These are phyloP conservation scores for Populus hybrid DNA, from an alignment of 441 rosid species.

Conservation along the genomic window DNA sequence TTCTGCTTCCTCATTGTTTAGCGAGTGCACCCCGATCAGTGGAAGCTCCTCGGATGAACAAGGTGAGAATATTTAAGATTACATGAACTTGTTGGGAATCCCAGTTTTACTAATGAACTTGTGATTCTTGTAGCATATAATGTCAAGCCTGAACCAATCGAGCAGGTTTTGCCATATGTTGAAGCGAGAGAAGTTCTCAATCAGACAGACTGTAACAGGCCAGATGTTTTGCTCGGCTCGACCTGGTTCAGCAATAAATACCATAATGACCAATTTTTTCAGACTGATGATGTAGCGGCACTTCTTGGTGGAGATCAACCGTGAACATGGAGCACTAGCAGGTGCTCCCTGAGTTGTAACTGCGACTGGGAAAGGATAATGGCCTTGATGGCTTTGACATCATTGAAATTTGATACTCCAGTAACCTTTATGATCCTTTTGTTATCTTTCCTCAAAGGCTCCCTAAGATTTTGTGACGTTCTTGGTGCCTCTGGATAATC, in stretches of 20 bases:
- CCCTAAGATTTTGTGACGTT: not conserved
- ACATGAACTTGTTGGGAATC: not conserved
- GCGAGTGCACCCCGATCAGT: conserved; percentile 53
- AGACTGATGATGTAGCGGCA: conserved; percentile 58
- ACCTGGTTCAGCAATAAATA: conserved; percentile 58
- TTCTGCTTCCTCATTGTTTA: conserved; percentile 62
- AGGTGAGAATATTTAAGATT: not conserved
- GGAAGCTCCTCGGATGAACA: conserved; percentile 62
- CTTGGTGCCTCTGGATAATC: not conserved
- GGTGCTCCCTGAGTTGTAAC: not conserved
- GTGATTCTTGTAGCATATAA: conserved; percentile 29
- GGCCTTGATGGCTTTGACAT: not conserved
- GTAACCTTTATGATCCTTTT: not conserved
- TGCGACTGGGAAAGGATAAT: not conserved
- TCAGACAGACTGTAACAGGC: conserved; percentile 36
- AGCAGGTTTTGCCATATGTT: conserved; percentile 44
- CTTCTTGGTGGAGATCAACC: conserved; percentile 71
- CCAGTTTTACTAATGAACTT: not conserved
- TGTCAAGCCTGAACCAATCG: conserved; percentile 51
- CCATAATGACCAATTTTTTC: conserved; percentile 46
- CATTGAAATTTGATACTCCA: not conserved
- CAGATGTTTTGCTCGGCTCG: conserved; percentile 68
- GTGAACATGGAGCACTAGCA: conserved; percentile 52
- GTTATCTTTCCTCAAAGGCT: not conserved
- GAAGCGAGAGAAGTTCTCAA: conserved; percentile 30